Conservation (phyloP, 1,284 basidiomycete genomes). For the Fomitopsis schrenkii region DNA sequence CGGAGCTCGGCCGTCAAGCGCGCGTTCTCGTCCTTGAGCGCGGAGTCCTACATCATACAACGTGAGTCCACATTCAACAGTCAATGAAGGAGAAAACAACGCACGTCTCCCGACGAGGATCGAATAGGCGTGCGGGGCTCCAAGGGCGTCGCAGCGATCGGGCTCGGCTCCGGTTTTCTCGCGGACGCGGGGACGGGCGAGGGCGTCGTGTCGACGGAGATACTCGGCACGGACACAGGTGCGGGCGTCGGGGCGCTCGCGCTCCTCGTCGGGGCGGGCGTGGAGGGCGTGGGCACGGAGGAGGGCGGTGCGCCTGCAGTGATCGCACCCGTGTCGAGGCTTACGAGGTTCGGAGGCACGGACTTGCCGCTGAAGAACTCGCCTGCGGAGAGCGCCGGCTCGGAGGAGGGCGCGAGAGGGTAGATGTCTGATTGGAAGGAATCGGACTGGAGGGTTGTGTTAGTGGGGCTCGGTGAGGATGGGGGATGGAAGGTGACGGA, state of each 20-base stretch:
- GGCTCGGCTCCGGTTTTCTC: slow-evolving; percentile 22
- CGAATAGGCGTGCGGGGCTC: slow-evolving; percentile 21
- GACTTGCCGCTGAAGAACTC: slow-evolving; percentile 90
- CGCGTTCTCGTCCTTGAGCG: slow-evolving; percentile 55
- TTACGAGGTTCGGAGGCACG: slow-evolving; percentile 66
- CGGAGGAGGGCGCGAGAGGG: slow-evolving; percentile 82
- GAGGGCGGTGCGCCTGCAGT: slow-evolving; percentile 34
- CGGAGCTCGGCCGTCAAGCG: slow-evolving; percentile 61
- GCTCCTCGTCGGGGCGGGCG: slow-evolving; percentile 27
- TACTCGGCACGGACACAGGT: slow-evolving; percentile 24
- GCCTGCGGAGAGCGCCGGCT: slow-evolving; percentile 75
- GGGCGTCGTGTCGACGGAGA: slow-evolving; percentile 19
- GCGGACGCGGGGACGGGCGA: slow-evolving; percentile 17
- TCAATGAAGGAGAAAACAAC: slow-evolving; percentile 6
- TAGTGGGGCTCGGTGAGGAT: background rate
- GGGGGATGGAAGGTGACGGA: slow-evolving; percentile 23
- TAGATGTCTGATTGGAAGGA: slow-evolving; percentile 93
- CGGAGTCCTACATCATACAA: slow-evolving; percentile 12
- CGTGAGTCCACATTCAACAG: background rate
- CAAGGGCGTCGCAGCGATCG: slow-evolving; percentile 22
- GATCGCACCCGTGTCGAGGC: slow-evolving; percentile 54
- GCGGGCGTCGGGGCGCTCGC: slow-evolving; percentile 32
- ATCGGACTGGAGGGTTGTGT: slow-evolving; percentile 50
- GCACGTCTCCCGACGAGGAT: slow-evolving; percentile 15
- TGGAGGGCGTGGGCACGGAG: slow-evolving; percentile 17